Base-by-base conservation (phyloP, 345 rosid species). In the Rhizophora mangle region DNA sequence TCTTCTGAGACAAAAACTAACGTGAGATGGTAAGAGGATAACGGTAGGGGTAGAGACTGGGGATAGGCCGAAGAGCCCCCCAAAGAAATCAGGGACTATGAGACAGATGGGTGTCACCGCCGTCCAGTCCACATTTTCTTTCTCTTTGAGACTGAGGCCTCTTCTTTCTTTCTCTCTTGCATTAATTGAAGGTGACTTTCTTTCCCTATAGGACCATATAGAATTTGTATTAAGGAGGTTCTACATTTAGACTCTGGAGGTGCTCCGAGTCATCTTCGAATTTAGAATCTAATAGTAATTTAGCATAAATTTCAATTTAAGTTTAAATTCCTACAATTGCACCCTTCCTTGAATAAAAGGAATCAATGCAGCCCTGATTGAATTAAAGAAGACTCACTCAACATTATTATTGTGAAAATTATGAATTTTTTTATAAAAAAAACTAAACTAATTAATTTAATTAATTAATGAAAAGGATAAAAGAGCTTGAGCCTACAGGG, bases 71-170 rank as follows among this genome's bases (percentile, higher is more conserved):
- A 5, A 13, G 18, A 43, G 49, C 49, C 49, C 66, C 66, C 81
- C 64, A 67, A 74, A 67, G 65, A 63, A 65, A 64, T 31, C 80
- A 67, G 63, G 51, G 75, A 56, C 76, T 43, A 66, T 32, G 71
- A 72, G 73, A 77, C 68, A 65, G 46, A 66, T 49, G 15, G 6
- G 24, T 34, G 49, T 9, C 59, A 22, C 1, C 15, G 16, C 59
- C 59, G 59, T 55, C 30, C 60, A 64, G 62, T 58, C 36, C 30
- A 13, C 29, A 18, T 57, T 20, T 13, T 36, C 43, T 27, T 36
- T n/a, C 20, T 53, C 53, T 52, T 8, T 19, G 32, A 21, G 8
- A 49, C 46, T 49, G 43, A 49, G 51, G 36, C 27, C 5, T 3
- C 8, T 69, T 6, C n/a, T 34, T 56, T 15, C 8, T 54, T 36